Evolutionary conservation across 768 basidiomycete genomes (phyloP), one percentile per base, ranked within the genome.

Genomic region (Boletus barrowsii): DNA sequence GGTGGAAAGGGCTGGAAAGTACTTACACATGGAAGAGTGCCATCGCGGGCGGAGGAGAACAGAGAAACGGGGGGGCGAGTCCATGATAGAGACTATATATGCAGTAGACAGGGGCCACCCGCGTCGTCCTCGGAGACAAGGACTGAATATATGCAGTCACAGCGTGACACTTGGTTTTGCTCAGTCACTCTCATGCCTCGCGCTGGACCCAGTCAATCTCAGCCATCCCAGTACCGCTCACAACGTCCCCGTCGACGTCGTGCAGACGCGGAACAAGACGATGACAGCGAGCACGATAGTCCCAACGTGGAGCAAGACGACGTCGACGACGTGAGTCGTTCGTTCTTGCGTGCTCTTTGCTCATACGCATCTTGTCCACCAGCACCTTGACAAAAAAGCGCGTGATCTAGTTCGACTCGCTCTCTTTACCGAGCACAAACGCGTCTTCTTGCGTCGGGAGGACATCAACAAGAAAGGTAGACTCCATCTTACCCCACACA

Each of bases 381-480:
- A 94, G 90, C 83, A 86, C 18, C 62, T 84, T 22, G 73, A 76
- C n/a, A 78, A 81, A 47, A 84, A 82, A 67, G 88, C 88, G 0
- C 76, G 80, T 46, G 83, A 86, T 47, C 78, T 96, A 32, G 89
- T 88, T 10, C 81, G 93, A 17, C 77, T 92, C 22, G 90, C 92
- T 3, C 75, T 98, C 40, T 95, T 93, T 68, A 78, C 76, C 5
- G 93, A 96, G 66, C 83, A 88, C 51, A 83, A 78, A 64, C 79
- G 90, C 47, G 69, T 73, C 11, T 77, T 83, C 3, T 69, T 97
- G 46, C 80, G 81, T 36, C 77, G 91, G 39, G 88, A 93, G n/a
- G 93, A 96, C 39, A 89, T 95, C 47, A 83, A 79, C 37, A 94
- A 93, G 73, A 90, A 90, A 77, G 83, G 94, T 35, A 14, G 32